Base-by-base conservation (phyloP, 2,329 filamentous ascomycete species). In the Exophiala sp. region DNA sequence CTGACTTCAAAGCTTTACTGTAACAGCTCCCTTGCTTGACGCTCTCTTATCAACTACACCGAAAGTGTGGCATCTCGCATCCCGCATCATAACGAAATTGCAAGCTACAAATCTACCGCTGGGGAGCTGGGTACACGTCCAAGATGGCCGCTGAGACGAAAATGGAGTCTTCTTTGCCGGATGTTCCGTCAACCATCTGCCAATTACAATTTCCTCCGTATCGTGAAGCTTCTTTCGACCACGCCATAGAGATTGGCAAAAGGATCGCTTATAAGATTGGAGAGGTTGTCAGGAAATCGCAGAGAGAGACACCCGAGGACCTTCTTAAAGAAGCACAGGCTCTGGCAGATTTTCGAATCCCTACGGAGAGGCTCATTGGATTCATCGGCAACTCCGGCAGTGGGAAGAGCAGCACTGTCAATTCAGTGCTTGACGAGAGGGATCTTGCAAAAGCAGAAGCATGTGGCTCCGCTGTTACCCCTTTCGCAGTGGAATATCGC, bases 101-200 rank as follows among this genome's bases (percentile, higher is more conserved):
- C n/a, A n/a, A n/a, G n/a, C n/a, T n/a, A n/a, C n/a, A n/a, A n/a
- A n/a, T n/a, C n/a, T n/a, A n/a, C n/a, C n/a, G n/a, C n/a, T n/a
- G n/a, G n/a, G n/a, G n/a, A n/a, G n/a, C n/a, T n/a, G 5, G 24
- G 6, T 27, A 10, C 10, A 27, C 24, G 10, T 10, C 24, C 5
- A 5, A 27, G 5, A 5, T 10, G 24, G 5, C 24, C 6, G 10
- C 29, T 3, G 29, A 32, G 29, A 13, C n/a, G 29, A 32, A 9
- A n/a, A 67, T 71, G 34, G 34, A n/a, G 19, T 37, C 14, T 8
- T 19, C 18, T 37, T 11, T 6, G 34, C 6, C n/a, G n/a, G 7
- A 19, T 11, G 14, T 37, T 5, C 34, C 8, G n/a, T n/a, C 5
- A 7, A 37, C 34, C 9, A 13, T 16, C 7, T 27, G 38, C 19